Percentiles rank a stretch among this genome's conserved stretches.
Conservation (phyloP, 108 stramenopile species). For the Asterionellopsis glacialis region DNA sequence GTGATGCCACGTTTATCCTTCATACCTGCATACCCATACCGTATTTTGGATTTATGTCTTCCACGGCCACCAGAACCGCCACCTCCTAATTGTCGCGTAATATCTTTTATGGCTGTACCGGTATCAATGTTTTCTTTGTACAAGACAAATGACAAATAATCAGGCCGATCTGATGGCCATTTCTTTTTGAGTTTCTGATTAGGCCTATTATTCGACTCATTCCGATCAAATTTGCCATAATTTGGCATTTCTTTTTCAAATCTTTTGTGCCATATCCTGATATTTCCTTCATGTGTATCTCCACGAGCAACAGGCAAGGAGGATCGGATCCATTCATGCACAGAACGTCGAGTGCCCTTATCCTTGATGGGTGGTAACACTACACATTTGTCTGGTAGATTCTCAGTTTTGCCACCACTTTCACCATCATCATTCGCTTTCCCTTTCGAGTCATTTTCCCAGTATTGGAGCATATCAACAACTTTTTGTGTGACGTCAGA, state of each 20-base stretch:
- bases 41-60: constrained; percentile 2
- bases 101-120: constrained; percentile 63
- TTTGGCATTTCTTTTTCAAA: constrained; percentile 74
- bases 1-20: constrained; percentile 93
- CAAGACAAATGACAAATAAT: constrained; percentile 80
- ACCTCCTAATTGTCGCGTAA: constrained; percentile 46
- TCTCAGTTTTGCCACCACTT: not conserved
- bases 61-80: constrained; percentile 9
- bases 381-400: constrained; percentile 37
- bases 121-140: constrained; percentile 92
- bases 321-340: constrained; percentile 62
- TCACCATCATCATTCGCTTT: not conserved
- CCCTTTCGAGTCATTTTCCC: constrained; percentile 2
- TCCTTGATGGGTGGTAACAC: constrained; percentile 52
- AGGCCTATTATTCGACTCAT: constrained; percentile 6
- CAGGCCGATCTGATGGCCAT: constrained; percentile 71
- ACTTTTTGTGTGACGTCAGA: constrained; percentile 26
- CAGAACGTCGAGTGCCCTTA: constrained; percentile 40
- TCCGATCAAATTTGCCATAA: constrained; percentile 40
- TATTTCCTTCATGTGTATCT: constrained; percentile 57
- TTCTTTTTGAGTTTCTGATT: constrained; percentile 27
- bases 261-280: constrained; percentile 69
- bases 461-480: constrained; percentile 32
- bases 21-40: constrained; percentile 83
- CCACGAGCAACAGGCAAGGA: constrained; percentile 42